Evolutionary conservation across 2,329 filamentous ascomycete genomes (phyloP), one percentile per base, ranked within the genome.

Genomic region (Colletotrichum filicis): DNA sequence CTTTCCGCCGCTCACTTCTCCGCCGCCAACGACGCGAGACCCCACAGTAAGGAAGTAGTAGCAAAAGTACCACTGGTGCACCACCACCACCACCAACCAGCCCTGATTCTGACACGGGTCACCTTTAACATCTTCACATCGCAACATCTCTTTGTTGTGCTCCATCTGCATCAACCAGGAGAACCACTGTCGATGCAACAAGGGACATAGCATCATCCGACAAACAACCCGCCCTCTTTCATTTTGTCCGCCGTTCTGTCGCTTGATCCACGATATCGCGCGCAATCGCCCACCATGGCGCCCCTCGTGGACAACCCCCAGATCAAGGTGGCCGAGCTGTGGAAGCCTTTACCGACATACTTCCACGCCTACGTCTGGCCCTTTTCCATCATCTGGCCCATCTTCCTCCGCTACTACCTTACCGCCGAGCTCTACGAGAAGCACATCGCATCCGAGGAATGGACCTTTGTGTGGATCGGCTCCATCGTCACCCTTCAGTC

Each of bases 401-500:
- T 93, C 78, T 98, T 98, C 84, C 90, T 98, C 76, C 91, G 94
- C 82, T 92, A 95, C 83, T 98, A 98, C 82, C 91, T 97, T 66
- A 93, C 91, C 26, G 88, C 92, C 74, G 92, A 95, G 66, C 91
- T 94, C 76, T 99, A 99, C 83, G 93, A 97, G 76, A 93, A 92
- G 80, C 92, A 98, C 86, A 97, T 99, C 76, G 91, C 93, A 78
- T 95, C 93, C n/a, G 92, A 93, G 78, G 97, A 99, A 87, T 99
- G 97, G 96, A 98, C 97, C 1, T 97, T 98, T 81, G 94, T 99
- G 75, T 99, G 94, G 92, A 90, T 93, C 76, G 96, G 94, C 79
- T 89, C 91, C 77, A 98, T 99, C 80, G 88, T 97, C 82, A 98
- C 95, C 12, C 80, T 93, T 69, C 97, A 99, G 86, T 92, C 94